A percentile compares a stretch with the other conserved stretches of the same genome.
Conservation (phyloP, 495 filamentous ascomycete species). For the Penicillium taxi region DNA sequence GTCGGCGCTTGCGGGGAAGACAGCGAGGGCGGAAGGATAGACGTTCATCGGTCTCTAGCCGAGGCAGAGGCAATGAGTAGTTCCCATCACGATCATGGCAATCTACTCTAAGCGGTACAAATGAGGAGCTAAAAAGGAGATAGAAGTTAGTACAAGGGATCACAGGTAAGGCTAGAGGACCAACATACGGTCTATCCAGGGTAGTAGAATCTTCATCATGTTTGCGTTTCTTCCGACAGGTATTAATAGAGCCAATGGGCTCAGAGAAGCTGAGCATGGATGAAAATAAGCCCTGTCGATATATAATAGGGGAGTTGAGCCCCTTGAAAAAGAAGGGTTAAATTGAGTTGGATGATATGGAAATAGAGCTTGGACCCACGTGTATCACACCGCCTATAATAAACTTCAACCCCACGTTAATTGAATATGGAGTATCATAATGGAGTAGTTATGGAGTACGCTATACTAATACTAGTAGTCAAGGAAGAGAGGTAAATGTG, state of each 20-base stretch:
- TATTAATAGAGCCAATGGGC: constrained; percentile 11
- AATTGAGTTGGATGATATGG: too few relatives aligned
- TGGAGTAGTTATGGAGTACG: too few relatives aligned
- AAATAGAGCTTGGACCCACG: too few relatives aligned
- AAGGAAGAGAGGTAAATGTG: too few relatives aligned
- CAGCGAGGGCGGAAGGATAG: constrained; percentile 20
- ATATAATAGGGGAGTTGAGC: too few relatives aligned
- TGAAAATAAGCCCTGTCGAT: too few relatives aligned
- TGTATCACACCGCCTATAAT: too few relatives aligned
- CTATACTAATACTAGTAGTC: too few relatives aligned
- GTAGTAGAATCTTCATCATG: constrained; percentile 21
- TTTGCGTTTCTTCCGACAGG: constrained; percentile 29
- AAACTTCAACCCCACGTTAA: too few relatives aligned
- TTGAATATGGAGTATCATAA: too few relatives aligned
- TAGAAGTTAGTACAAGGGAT: constrained; percentile 1
- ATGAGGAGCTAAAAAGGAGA: constrained; percentile 4
- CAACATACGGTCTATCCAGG: constrained; percentile 23
- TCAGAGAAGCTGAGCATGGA: constrained; percentile 26
- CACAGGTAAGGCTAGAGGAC: background rate
- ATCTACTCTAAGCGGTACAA: constrained; percentile 14
- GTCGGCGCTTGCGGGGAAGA: constrained; percentile 31
- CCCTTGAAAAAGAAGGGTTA: background rate
- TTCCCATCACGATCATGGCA: constrained; percentile 10
- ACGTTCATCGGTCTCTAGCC: constrained; percentile 10
- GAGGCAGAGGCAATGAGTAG: constrained; percentile 12